Evolutionary conservation across 306 rosid genomes (phyloP).

Genomic region (Sesbania bispinosa): DNA sequence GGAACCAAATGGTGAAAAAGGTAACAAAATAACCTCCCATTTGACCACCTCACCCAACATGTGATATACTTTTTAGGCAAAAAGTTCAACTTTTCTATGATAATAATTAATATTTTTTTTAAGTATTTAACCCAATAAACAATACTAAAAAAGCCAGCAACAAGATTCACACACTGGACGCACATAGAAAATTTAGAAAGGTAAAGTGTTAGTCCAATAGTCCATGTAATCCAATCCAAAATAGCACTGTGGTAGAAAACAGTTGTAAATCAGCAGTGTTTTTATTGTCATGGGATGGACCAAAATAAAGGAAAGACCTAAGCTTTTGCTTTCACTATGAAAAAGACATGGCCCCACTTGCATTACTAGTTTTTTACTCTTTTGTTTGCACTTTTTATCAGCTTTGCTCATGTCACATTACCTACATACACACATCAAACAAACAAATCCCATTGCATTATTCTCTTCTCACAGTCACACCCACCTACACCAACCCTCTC

Average conservation of each 20-base stretch:
- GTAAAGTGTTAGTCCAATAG: too few species aligned
- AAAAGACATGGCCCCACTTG: slow-evolving; percentile 60
- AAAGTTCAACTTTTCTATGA: slow-evolving; percentile 16
- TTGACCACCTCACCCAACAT: slow-evolving; percentile 33
- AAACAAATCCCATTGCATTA: slow-evolving; percentile 27
- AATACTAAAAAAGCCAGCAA: background rate
- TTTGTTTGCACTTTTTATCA: slow-evolving; percentile 55
- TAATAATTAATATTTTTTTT: background rate
- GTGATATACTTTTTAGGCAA: slow-evolving; percentile 29
- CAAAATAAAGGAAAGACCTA: slow-evolving; percentile 23
- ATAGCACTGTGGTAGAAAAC: background rate
- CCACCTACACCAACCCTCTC: slow-evolving; percentile 38
- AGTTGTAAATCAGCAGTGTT: background rate
- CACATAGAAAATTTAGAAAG: background rate
- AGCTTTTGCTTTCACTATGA: slow-evolving; percentile 47
- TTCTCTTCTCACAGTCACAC: slow-evolving; percentile 30
- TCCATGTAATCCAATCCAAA: background rate
- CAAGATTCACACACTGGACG: background rate
- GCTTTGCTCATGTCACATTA: slow-evolving; percentile 51
- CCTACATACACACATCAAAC: slow-evolving; percentile 16
- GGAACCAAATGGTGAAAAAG: background rate
- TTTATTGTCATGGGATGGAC: slow-evolving; percentile 19
- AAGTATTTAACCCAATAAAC: slow-evolving; percentile 7
- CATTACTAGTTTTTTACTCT: slow-evolving; percentile 20
- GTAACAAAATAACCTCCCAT: background rate